Base-by-base conservation (phyloP, 1,284 basidiomycete genomes). In the Ustilago xerochloae region DNA sequence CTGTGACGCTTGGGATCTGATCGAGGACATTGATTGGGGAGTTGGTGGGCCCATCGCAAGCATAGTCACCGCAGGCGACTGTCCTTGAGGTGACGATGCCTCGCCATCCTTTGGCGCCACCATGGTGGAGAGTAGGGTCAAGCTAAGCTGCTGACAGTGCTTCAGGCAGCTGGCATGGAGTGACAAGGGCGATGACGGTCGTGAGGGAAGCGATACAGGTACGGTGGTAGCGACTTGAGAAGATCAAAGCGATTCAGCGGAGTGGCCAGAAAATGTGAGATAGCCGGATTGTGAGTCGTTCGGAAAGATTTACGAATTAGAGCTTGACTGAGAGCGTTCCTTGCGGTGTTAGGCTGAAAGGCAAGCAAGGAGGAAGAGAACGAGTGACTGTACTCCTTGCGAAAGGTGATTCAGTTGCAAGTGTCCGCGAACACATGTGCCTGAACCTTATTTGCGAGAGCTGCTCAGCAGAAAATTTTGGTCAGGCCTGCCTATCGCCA, bases 81-180 rank as follows among this genome's bases (percentile, higher is more conserved):
- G 49, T 24, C 28, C 33, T 12, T 22, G 24, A 18, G 49, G 35
- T 26, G 58, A 33, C 53, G 48, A 66, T 52, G 55, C 47, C 32
- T 35, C 64, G 29, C 32, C 58, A 52, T 60, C 53, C 57, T 52
- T 61, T 29, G 58, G 56, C 52, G 56, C 49, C 30, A 49, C 53
- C 64, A 66, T 66, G 52, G 22, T 41, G 41, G 29, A n/a, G 32
- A 15, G 10, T 22, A 29, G 39, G 8, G n/a, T 12, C 4, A 15
- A 13, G 1, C 45, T 20, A 41, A 26, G n/a, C 10, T 15, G 16
- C 9, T 30, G 1, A 20, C 45, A 58, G 57, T 18, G 6, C n/a
- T 18, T 43, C 22, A 43, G 12, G 22, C 10, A 38, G 35, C 22
- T 18, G 22, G n/a, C 41, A 43, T 43, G n/a, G 12, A 26, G 41